Percentiles rank a stretch among this genome's conserved stretches.
Evolutionary conservation across 2,329 filamentous ascomycete genomes (phyloP).

Genomic region (Lasiodiplodia theobromae): DNA sequence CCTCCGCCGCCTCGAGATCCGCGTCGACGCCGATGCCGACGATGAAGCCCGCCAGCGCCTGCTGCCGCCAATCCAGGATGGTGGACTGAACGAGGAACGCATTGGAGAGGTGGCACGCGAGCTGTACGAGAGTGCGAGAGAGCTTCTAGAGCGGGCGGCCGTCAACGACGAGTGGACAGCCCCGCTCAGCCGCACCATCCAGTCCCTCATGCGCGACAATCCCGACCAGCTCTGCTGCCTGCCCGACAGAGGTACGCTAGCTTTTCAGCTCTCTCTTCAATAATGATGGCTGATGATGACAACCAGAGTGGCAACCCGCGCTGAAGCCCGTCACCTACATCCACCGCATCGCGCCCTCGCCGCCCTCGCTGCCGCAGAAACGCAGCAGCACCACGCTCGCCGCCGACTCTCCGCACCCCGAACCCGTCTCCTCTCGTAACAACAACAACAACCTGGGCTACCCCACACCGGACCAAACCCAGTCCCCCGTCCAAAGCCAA

Average conservation of each 20-base stretch:
- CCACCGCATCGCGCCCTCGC: not conserved
- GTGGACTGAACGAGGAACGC: not conserved
- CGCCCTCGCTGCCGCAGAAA: not conserved
- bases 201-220: not conserved
- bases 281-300: too few relatives aligned
- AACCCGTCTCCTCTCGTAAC: not conserved
- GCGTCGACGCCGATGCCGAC: not conserved
- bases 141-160: not conserved
- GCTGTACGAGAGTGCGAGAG: not conserved
- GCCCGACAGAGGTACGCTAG: not conserved
- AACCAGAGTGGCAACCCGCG: not conserved
- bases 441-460: not conserved
- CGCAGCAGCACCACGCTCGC: too few relatives aligned
- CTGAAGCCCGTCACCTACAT: conserved; percentile 1
- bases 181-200: not conserved
- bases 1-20: not conserved
- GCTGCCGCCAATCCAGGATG: not conserved
- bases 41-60: not conserved
- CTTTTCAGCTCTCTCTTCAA: too few relatives aligned
- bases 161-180: not conserved
- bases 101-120: not conserved
- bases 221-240: not conserved
- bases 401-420: not conserved
- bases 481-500: not conserved
- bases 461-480: not conserved